These are phyloP conservation scores for Mesembryanthemum crystallinum DNA, from an alignment of 148 eudicot species.

Conservation along the genomic window DNA sequence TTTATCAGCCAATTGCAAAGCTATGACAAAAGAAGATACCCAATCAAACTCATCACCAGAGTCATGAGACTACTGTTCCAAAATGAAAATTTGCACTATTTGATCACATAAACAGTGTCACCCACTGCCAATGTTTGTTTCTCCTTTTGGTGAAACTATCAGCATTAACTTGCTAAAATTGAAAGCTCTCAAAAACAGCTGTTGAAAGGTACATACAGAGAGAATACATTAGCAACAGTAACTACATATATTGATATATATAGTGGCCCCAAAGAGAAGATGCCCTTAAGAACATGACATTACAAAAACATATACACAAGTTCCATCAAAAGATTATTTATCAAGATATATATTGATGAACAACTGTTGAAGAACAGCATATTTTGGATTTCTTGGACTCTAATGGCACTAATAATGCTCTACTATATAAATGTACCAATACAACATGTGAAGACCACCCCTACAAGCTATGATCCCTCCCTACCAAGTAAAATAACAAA, in stretches of 20 bases:
- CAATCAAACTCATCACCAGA: too few relatives aligned
- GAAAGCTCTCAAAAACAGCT: too few relatives aligned
- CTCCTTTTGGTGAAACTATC: neutral
- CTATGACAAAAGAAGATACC: too few relatives aligned
- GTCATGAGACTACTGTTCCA: too few relatives aligned
- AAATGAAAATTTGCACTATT: too few relatives aligned
- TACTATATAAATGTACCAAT: neutral
- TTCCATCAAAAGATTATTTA: too few relatives aligned
- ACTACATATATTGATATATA: too few relatives aligned
- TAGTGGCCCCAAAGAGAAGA: neutral
- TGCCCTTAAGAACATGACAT: neutral
- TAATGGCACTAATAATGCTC: neutral
- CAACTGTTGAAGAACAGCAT: neutral
- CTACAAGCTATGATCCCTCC: conserved; percentile 10
- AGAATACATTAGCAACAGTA: neutral
- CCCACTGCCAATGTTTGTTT: neutral
- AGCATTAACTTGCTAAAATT: neutral
- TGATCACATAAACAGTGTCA: neutral
- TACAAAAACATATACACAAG: neutral
- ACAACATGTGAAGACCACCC: neutral
- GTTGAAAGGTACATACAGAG: too few relatives aligned
- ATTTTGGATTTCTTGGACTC: neutral
- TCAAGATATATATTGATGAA: too few relatives aligned
- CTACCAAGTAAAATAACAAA: conserved; percentile 30
- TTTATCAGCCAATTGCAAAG: too few relatives aligned